Evolutionary conservation across 1,284 basidiomycete species (phyloP).

Genomic region (Rhizopogon hawkerae): DNA sequence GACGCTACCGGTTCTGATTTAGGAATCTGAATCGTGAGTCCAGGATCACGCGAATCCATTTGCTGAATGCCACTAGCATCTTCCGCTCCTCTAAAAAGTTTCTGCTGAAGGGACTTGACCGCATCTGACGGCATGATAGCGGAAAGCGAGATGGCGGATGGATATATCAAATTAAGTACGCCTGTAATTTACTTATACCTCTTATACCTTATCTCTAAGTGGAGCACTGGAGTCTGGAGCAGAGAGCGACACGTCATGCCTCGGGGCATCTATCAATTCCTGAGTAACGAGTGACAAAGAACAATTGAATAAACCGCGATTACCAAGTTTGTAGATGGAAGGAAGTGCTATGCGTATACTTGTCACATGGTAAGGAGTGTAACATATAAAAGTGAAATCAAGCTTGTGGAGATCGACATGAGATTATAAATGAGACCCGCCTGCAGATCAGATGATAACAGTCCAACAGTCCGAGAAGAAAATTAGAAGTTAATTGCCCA

Average conservation of each 20-base stretch:
- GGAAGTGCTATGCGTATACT: slow-evolving; percentile 21
- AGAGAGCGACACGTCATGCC: background rate
- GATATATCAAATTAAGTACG: background rate
- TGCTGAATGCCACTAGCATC: slow-evolving; percentile 17
- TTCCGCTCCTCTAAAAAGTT: slow-evolving; percentile 55
- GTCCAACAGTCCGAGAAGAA: slow-evolving; percentile 14
- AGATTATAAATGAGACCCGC: slow-evolving; percentile 19
- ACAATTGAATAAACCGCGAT: slow-evolving; percentile 1
- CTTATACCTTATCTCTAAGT: background rate
- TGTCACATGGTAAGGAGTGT: slow-evolving; percentile 6
- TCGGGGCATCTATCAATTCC: slow-evolving; percentile 16
- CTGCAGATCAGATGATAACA: slow-evolving; percentile 22
- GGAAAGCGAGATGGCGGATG: background rate
- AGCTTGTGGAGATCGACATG: slow-evolving; percentile 9
- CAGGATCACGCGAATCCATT: slow-evolving; percentile 31
- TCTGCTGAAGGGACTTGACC: slow-evolving; percentile 63
- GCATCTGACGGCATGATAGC: slow-evolving; percentile 32
- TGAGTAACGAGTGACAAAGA: background rate
- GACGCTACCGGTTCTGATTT: slow-evolving; percentile 32
- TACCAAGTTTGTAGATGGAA: slow-evolving; percentile 1
- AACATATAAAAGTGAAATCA: slow-evolving; percentile 17
- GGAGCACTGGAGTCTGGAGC: background rate
- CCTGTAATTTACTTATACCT: background rate
- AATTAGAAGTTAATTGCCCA: slow-evolving; percentile 2
- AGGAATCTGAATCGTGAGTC: slow-evolving; percentile 76